Conservation (phyloP, 179 eudicot species). For the Nepenthes alata region DNA sequence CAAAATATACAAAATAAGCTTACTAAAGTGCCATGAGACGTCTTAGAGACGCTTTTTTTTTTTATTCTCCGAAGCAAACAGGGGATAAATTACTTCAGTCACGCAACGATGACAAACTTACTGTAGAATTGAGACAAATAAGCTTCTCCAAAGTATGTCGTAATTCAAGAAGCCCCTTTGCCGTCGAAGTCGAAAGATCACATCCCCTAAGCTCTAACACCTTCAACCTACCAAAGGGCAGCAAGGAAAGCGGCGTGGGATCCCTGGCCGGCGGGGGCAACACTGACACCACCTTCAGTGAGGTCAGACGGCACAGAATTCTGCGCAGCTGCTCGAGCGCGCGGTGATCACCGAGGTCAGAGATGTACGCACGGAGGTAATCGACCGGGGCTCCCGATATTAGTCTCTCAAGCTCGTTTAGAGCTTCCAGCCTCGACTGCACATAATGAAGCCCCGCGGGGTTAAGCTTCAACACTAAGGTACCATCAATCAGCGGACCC, state of each 20-base stretch:
- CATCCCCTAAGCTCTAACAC: slow-evolving; percentile 86
- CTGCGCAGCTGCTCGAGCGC: slow-evolving; percentile 80
- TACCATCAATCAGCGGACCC: slow-evolving; percentile 50
- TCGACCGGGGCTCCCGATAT: slow-evolving; percentile 85
- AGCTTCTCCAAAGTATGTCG: slow-evolving; percentile 81
- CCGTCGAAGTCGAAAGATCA: slow-evolving; percentile 72
- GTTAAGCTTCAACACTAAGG: slow-evolving; percentile 51
- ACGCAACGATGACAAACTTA: slow-evolving; percentile 15
- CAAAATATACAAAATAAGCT: too few relatives aligned
- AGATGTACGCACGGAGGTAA: slow-evolving; percentile 80
- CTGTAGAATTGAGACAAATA: slow-evolving; percentile 88
- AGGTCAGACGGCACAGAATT: slow-evolving; percentile 58
- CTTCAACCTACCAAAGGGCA: slow-evolving; percentile 64
- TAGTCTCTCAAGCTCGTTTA: slow-evolving; percentile 61
- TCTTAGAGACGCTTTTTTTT: too few relatives aligned
- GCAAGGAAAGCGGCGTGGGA: slow-evolving; percentile 59
- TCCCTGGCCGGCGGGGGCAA: slow-evolving; percentile 49
- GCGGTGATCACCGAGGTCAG: slow-evolving; percentile 88
- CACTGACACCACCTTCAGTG: slow-evolving; percentile 64
- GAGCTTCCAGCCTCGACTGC: slow-evolving; percentile 66
- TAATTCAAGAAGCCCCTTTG: slow-evolving; percentile 68
- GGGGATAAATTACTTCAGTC: too few relatives aligned
- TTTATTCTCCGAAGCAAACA: too few relatives aligned
- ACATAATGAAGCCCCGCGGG: slow-evolving; percentile 87
- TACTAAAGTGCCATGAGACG: too few relatives aligned